These are phyloP conservation scores for Phlebopus sp. DNA, from an alignment of 1,284 basidiomycete species.

Conservation along the genomic window DNA sequence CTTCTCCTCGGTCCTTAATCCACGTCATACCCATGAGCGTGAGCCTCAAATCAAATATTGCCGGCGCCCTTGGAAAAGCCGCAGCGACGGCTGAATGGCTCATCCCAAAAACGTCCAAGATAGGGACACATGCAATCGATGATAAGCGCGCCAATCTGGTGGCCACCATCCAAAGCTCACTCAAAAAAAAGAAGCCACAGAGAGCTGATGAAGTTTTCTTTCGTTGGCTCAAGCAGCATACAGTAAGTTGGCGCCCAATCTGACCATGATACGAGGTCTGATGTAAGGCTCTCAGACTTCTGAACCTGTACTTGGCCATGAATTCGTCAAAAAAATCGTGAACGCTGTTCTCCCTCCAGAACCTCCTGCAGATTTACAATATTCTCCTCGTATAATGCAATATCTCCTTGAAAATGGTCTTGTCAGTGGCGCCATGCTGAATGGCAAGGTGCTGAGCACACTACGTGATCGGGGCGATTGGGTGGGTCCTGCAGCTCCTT, in stretches of 20 bases:
- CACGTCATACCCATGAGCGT: slow-evolving; percentile 55
- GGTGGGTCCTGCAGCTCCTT: slow-evolving; percentile 41
- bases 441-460: slow-evolving; percentile 50
- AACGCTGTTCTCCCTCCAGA: slow-evolving; percentile 43
- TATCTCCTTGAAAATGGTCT: slow-evolving; percentile 51
- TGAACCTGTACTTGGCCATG: slow-evolving; percentile 37
- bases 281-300: slow-evolving; percentile 17
- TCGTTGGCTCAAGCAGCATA: slow-evolving; percentile 44
- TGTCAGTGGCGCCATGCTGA: slow-evolving; percentile 59
- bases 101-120: slow-evolving; percentile 6
- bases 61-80: slow-evolving; percentile 57
- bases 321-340: slow-evolving; percentile 58
- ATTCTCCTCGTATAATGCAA: slow-evolving; percentile 49
- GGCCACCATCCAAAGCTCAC: slow-evolving; percentile 33
- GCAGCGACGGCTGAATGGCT: slow-evolving; percentile 52
- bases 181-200: slow-evolving; percentile 33
- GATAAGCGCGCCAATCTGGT: slow-evolving; percentile 37
- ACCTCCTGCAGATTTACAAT: slow-evolving; percentile 22
- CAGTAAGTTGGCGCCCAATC: slow-evolving; percentile 18
- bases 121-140: slow-evolving; percentile 22
- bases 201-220: slow-evolving; percentile 49
- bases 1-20: slow-evolving; percentile 45
- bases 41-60: slow-evolving; percentile 54
- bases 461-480: slow-evolving; percentile 58
- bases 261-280: neutral